Evolutionary conservation across 306 rosid species (phyloP), one percentile per base, ranked within the genome.

Genomic region (Cyclanthera cordifolia): DNA sequence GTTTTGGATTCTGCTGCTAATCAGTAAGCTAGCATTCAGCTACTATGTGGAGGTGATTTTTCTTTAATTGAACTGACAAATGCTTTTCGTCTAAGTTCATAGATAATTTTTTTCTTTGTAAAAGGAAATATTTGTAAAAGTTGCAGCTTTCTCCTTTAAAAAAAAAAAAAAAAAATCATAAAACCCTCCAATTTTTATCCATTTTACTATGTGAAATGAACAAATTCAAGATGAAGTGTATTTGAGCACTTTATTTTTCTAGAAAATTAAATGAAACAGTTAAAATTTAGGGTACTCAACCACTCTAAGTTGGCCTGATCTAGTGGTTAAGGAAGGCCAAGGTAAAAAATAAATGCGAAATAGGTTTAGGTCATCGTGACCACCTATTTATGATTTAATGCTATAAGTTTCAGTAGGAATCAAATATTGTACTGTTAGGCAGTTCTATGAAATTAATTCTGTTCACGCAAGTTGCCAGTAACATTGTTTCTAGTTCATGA

Each of bases 21-120:
- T 94, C 74, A 87, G 97, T 88, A 94, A 94, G 86, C 77, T 94
- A 9, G 94, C 94, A 34, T 94, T 94, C 85, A 94, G 97, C 90
- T 94, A 85, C 85, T 94, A 83, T 75, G 99, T 94, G 77, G 97
- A 94, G 99, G 99, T 94, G 79, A 64, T 50, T 77, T 37, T 55
- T 73, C 64, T 54, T 72, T 17, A 37, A 19, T 10, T 9, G 49
- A 19, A 1, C 41, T 19, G 24, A 20, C 8, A 23, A 45, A 47
- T 67, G 4, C 55, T 67, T 23, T 43, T 47, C 50, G 17, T 67
- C 53, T 14, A 46, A 24, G 41, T 67, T 67, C 24, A 2, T 48
- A 9, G 24, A 63, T 34, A n/a, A 37, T 17, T 1, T 11, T 63
- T 63, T 20, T 43, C 32, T 63, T 39, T 6, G 30, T 64, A 13